These are phyloP conservation scores for Fusarium beomiforme DNA, from an alignment of 2,329 filamentous ascomycete genomes.

Conservation along the genomic window DNA sequence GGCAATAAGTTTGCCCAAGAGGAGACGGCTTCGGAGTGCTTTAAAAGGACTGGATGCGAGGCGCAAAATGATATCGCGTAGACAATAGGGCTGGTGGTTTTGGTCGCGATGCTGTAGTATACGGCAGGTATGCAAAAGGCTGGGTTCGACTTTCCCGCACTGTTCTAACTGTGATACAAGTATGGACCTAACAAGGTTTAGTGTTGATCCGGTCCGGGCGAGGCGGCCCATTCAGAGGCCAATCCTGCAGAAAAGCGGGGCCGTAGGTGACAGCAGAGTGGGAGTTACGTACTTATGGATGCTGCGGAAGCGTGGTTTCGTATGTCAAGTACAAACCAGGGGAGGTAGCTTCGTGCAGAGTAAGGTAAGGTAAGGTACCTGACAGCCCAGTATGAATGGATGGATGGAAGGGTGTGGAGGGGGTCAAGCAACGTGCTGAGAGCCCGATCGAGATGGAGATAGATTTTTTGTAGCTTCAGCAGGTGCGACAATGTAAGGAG, in stretches of 20 bases:
- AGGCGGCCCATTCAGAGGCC: constrained; percentile 44
- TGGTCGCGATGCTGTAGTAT: constrained; percentile 35
- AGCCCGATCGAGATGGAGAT: constrained; percentile 1
- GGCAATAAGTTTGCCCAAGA: constrained; percentile 24
- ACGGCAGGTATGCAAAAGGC: constrained; percentile 44
- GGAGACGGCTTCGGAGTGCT: constrained; percentile 10
- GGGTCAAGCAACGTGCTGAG: background rate
- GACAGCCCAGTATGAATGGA: background rate
- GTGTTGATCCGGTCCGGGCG: constrained; percentile 52
- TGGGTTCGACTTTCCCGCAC: constrained; percentile 55
- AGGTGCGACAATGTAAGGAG: background rate
- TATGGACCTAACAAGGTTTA: constrained; percentile 50
- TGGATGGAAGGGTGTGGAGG: constrained; percentile 7
- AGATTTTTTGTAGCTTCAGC: constrained; percentile 9
- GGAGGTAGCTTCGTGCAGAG: constrained; percentile 1
- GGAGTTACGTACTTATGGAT: constrained; percentile 26
- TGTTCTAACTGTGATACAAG: constrained; percentile 45
- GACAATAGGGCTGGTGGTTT: constrained; percentile 35
- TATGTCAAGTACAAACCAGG: constrained; percentile 24
- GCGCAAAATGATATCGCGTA: constrained; percentile 34
- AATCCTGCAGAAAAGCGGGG: constrained; percentile 23
- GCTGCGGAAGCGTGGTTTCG: constrained; percentile 25
- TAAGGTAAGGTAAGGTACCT: constrained; percentile 10
- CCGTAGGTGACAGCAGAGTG: constrained; percentile 15
- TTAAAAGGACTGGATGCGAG: constrained; percentile 13